Base-by-base conservation (phyloP, 2,329 filamentous ascomycete genomes). In the Claviceps fusiformis region DNA sequence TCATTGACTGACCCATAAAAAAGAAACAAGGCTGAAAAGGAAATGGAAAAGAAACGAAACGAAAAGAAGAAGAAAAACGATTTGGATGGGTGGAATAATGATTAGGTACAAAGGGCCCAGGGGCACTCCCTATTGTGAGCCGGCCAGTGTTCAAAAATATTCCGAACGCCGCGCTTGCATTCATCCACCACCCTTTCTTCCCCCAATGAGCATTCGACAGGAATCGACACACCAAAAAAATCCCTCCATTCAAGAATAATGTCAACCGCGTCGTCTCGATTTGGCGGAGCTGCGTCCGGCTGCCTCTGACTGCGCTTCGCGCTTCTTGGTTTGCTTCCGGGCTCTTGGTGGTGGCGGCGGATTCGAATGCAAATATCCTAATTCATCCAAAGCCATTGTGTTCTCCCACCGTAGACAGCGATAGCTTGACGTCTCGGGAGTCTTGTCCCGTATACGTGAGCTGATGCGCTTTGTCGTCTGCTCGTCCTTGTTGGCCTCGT, bases 291-390 rank as follows among this genome's bases (percentile, higher is more conserved):
- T 64, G n/a, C 59, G 59, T 8, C 62, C 57, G 11, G 59, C 57
- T 5, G 62, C 59, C 41, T 70, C 68, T n/a, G 57, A 62, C 52
- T 60, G 58, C 33, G 71, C 73, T 63, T 77, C 75, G 54, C 76
- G 73, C 66, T 79, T 81, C 64, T 72, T 75, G 17, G 69, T 72
- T 58, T 75, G 73, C 67, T 81, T 82, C 60, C 73, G 71, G 27
- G 71, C 62, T 57, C 76, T 70, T 5, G 75, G 74, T 1, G 75
- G 76, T 44, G 77, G 77, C 8, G 78, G 76, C 35, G 76, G 73
- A 56, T 80, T 71, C 58, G 75, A 78, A 64, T 83, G 80, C 41
- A 82, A 64, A 56, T 82, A 78, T 0, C 80, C 80, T 19, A 80
- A 61, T 56, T 81, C 77, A 33, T 81, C 77, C 43, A 80, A 61